Base-by-base conservation (phyloP, 2,329 filamentous ascomycete species). In the Stromatinia cepivora region DNA sequence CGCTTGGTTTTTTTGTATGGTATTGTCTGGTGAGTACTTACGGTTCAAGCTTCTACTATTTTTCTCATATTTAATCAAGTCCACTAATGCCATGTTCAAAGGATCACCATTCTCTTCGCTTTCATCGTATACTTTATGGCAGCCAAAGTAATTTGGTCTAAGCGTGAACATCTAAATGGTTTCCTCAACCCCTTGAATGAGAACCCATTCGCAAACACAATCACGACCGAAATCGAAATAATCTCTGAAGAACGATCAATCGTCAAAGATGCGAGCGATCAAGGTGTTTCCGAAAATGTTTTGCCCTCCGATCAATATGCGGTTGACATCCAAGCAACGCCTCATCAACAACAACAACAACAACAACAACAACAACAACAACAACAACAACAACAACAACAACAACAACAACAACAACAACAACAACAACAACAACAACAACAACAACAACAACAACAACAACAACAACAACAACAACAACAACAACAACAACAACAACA, bases 1-100 rank as follows among this genome's bases (percentile, higher is more conserved):
- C 89, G 92, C 31, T 87, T 94, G 70, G 86, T 87, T 3, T 85
- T 88, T 46, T 93, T 93, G 77, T 94, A 94, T 74, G 88, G 82
- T 0, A 88, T 88, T 5, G 84, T 90, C 65, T 91, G 88, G 89
- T 69, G n/a, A 69, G 70, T 54, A 64, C 11, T 20, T 34, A 2
- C 25, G 10, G 6, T n/a, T 11, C 9, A 4, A 25, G 31, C 59
- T 28, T 28, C 34, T 42, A 28, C 15, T 10, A 1, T 20, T 39
- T 17, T 52, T 36, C n/a, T 56, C 59, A 48, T 7, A 80, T 46
- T 82, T 6, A 11, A 48, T 48, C 67, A 36, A 52, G 39, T n/a
- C 25, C 13, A 57, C 52, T 69, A 39, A 69, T 25, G n/a, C 20
- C 1, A 10, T 25, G 4, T 7, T 13, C 13, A 3, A 42, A 78